Evolutionary conservation across 495 filamentous ascomycete genomes (phyloP).

Genomic region (Xylaria scruposa): DNA sequence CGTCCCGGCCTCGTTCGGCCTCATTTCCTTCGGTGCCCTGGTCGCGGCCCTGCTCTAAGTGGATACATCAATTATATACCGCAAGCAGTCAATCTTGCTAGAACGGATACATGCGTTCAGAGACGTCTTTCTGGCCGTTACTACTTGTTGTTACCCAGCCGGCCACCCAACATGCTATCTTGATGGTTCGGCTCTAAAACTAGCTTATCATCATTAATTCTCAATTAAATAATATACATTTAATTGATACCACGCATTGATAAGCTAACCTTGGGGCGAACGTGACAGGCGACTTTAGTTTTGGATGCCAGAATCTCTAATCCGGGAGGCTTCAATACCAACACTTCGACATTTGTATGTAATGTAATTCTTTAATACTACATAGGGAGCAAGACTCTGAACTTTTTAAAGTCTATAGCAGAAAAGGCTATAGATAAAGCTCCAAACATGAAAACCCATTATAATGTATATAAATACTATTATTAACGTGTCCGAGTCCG

Average conservation of each 20-base stretch:
- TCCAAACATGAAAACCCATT: too few species aligned
- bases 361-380: too few species aligned
- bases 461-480: too few species aligned
- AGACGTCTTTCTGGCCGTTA: background rate
- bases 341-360: too few species aligned
- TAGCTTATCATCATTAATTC: background rate
- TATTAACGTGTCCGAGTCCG: too few species aligned
- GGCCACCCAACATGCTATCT: background rate
- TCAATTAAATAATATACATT: background rate
- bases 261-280: background rate
- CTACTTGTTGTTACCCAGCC: conserved; percentile 11
- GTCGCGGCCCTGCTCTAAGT: conserved; percentile 26
- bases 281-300: background rate
- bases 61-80: background rate
- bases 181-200: background rate
- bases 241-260: background rate
- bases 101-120: background rate
- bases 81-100: conserved; percentile 3
- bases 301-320: too few species aligned
- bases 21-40: conserved; percentile 15
- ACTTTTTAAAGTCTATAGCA: too few species aligned
- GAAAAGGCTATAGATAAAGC: too few species aligned
- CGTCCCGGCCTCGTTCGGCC: conserved; percentile 24
- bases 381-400: too few species aligned
- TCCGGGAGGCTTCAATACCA: too few species aligned